Percentiles rank a stretch among this genome's conserved stretches.
Conservation (phyloP, 192 early-diverging fungal genomes). For the Coemansia sp. region DNA sequence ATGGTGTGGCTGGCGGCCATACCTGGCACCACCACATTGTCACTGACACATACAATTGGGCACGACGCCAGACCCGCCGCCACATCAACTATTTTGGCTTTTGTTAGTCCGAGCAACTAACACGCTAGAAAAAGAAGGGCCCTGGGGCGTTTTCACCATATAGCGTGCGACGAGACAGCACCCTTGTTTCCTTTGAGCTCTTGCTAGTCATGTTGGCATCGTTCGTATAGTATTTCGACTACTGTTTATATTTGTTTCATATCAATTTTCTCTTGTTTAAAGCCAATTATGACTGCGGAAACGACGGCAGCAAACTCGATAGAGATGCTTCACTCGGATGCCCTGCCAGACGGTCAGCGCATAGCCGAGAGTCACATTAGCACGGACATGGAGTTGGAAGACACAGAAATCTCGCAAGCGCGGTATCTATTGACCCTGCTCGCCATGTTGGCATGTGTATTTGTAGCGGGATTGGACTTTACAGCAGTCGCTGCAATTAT, state of each 20-base stretch:
- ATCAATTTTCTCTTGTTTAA: background rate
- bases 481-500: slow-evolving; percentile 78
- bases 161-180: background rate
- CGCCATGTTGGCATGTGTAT: slow-evolving; percentile 58
- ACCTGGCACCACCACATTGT: background rate
- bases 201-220: background rate
- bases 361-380: background rate
- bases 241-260: background rate
- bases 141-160: background rate
- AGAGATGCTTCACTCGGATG: background rate
- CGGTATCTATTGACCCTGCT: slow-evolving; percentile 12
- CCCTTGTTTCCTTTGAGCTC: background rate
- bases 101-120: background rate
- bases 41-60: background rate
- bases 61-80: background rate
- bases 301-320: slow-evolving; percentile 7
- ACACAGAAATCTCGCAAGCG: background rate
- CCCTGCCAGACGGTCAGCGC: background rate
- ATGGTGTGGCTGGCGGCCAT: background rate
- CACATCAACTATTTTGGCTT: background rate
- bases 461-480: slow-evolving; percentile 78
- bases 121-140: background rate
- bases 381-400: slow-evolving; percentile 4
- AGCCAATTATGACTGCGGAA: background rate
- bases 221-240: background rate